Evolutionary conservation across 495 filamentous ascomycete genomes (phyloP), one percentile per base, ranked within the genome.

Genomic region (Penicillium longicatenatum): DNA sequence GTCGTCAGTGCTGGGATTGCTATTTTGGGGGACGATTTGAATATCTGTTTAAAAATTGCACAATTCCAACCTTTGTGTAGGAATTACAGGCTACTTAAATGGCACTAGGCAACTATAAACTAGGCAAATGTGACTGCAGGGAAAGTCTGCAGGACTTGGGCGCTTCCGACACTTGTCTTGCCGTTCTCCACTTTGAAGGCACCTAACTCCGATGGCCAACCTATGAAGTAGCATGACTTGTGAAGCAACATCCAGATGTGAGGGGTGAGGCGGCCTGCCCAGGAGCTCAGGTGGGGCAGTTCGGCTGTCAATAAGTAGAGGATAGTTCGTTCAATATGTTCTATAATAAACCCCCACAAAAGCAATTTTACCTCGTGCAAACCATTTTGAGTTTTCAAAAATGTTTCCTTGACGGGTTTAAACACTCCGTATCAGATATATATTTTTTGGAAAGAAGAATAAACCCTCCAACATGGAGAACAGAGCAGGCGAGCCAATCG

Each of bases 401-500:
- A 35, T 35, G 31, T 9, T 10, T 35, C 12, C 31, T 35, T 35
- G 31, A 35, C 7, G 26, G 3, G 26, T 26, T 4, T 26, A 5
- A 26, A 5, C 26, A n/a, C n/a, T n/a, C n/a, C n/a, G n/a, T n/a
- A 31, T 2, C 29, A 31, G 1, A 7, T 31, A 6, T 9, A 31
- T 31, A 31, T 31, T 31, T 31, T 37, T 1, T 11, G 12, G 14
- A n/a, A n/a, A n/a, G n/a, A n/a, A n/a, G n/a, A 12, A 35, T 9
- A 11, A 12, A 11, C 10, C 10, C 4, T 35, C 8, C 14, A 16
- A 5, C 1, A 39, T 39, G 37, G 14, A 16, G 1, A 17, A 4
- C 37, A 17, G 37, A 39, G 37, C 2, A 17, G 17, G 47, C 7
- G 49, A 51, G 49, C 49, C 49, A 6, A 51, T 51, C 19, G 49